Percentiles rank a stretch among this genome's conserved stretches.
Evolutionary conservation across 345 rosid species (phyloP).

Genomic region (Tarenaya hassleriana): DNA sequence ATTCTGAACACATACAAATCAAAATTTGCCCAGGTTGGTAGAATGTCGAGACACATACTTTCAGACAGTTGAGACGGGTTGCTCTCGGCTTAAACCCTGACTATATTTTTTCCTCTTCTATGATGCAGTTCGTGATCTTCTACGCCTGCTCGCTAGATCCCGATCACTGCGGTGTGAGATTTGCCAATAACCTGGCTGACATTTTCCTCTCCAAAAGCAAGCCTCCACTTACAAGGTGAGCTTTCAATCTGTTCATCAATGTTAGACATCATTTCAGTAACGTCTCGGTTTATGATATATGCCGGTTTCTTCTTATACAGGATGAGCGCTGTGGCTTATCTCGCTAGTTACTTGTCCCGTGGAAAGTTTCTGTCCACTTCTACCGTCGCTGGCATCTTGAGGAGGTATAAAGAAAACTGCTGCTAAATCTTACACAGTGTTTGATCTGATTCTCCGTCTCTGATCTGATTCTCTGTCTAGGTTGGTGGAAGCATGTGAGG

Average conservation of each 20-base stretch:
- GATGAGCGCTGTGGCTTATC: conserved; percentile 91
- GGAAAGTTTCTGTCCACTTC: conserved; percentile 61
- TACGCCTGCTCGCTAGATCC: conserved; percentile 85
- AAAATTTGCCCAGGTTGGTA: conserved; percentile 74
- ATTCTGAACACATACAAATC: conserved; percentile 68
- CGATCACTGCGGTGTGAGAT: conserved; percentile 63
- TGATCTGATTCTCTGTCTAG: too few species aligned
- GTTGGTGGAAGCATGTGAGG: conserved; percentile 66
- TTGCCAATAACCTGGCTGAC: conserved; percentile 50
- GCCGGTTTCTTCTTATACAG: conserved; percentile 39
- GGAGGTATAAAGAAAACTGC: conserved; percentile 35
- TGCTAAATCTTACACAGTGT: background rate
- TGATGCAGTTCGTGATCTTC: conserved; percentile 87
- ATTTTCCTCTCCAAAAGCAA: conserved; percentile 36
- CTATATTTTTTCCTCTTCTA: conserved; percentile 9
- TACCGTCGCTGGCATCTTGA: conserved; percentile 39
- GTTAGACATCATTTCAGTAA: background rate
- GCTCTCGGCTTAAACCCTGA: too few species aligned
- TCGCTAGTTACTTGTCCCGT: conserved; percentile 85
- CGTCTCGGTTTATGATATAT: too few species aligned
- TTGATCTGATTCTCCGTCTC: background rate
- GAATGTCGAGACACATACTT: background rate
- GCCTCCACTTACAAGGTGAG: conserved; percentile 51
- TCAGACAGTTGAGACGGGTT: background rate
- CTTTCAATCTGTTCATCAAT: conserved; percentile 18